Evolutionary conservation across 805 yeast species (phyloP), one percentile per base, ranked within the genome.

Genomic region (Candida glaebosa): DNA sequence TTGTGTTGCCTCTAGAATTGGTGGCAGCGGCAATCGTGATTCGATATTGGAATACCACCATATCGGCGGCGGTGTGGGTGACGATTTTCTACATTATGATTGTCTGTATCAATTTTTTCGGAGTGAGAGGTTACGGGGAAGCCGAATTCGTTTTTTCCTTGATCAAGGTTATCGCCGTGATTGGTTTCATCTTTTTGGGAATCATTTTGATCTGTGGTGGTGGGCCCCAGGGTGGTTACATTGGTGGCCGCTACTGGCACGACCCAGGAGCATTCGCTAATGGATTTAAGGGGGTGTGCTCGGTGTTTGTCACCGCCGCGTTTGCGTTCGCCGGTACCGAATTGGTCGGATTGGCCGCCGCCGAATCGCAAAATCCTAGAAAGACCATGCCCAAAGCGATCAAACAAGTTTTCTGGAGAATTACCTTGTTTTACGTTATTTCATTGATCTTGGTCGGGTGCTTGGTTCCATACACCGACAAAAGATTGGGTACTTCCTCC

Each of bases 11-110:
- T 2, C 61, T 75, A 40, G 84, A 79, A 52, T 57, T 79, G 41
- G 78, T 78, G 15, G 82, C 81, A 20, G 76, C 76, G 17, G 65
- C 82, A 18, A 73, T 78, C 48, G 75, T 81, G 4, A 70, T 79
- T 37, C 55, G 62, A 46, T 79, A 76, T 54, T 79, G 85, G 85
- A 68, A 71, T 47, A 55, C 61, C 5, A 14, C 56, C 26, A 68
- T 73, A n/a, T 74, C 74, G 49, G 73, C 82, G 1, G 82, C 73
- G 42, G 81, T 78, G 4, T 79, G 81, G 79, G 79, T 79, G 16
- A 67, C 75, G 2, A 67, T 77, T 22, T 78, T 76, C 49, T 75
- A 71, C 58, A 64, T 63, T 2, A 56, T 69, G 3, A 75, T 78
- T 41, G 57, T 70, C 5, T 39, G 65, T 10, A 73, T 77, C 41